phyloP scores from a whole-genome alignment of 2,329 filamentous ascomycete species.

The Cordyceps tenuipes region DNA sequence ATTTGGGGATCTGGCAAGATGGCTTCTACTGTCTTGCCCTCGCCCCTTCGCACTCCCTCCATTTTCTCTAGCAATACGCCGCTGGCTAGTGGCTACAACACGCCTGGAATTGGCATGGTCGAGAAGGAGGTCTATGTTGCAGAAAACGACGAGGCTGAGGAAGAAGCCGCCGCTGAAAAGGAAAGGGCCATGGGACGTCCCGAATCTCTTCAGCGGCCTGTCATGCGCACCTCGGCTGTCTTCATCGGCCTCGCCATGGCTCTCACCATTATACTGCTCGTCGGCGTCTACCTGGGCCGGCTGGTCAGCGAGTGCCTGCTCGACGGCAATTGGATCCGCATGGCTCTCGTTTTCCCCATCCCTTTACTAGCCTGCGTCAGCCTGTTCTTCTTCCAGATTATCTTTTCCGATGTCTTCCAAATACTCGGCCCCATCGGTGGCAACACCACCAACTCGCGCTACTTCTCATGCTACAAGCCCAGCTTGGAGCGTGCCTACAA shows the following conservation, averaged over 20 bases:
- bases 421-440: slow-evolving; percentile 41
- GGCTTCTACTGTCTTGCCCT: neutral
- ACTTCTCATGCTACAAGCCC: slow-evolving; percentile 33
- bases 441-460: slow-evolving; percentile 34
- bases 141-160: slow-evolving; percentile 16
- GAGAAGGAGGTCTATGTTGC: slow-evolving; percentile 15
- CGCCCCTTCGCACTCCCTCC: slow-evolving; percentile 3
- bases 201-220: slow-evolving; percentile 34
- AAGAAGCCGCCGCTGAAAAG: slow-evolving; percentile 13
- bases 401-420: slow-evolving; percentile 32
- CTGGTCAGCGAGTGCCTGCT: slow-evolving; percentile 30
- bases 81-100: slow-evolving; percentile 2
- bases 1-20: slow-evolving; percentile 9
- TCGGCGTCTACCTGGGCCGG: slow-evolving; percentile 29
- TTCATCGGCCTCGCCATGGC: slow-evolving; percentile 31
- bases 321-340: slow-evolving; percentile 29
- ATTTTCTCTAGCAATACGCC: neutral
- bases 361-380: slow-evolving; percentile 28
- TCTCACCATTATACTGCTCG: slow-evolving; percentile 29
- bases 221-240: slow-evolving; percentile 28
- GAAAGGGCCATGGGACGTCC: slow-evolving; percentile 19
- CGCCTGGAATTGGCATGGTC: neutral
- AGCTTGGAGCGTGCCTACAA: slow-evolving; percentile 25
- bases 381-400: slow-evolving; percentile 36
- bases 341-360: slow-evolving; percentile 27